Evolutionary conservation across 2,329 filamentous ascomycete species (phyloP).

Genomic region (Aspergillus sp.): DNA sequence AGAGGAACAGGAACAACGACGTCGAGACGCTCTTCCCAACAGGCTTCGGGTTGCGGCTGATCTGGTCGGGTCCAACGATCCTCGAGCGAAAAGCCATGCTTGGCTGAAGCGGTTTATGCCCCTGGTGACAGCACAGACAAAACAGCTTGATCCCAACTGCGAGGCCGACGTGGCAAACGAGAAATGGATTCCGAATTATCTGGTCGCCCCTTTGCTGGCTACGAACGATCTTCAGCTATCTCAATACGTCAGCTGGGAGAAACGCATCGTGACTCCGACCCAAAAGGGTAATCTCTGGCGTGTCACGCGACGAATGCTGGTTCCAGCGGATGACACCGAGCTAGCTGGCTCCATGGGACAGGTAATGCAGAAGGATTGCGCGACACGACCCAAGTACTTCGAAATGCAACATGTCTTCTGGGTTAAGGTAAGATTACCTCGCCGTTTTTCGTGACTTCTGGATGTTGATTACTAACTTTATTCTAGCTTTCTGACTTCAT

Average conservation of each 20-base stretch:
- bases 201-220: slow-evolving; percentile 43
- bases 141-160: slow-evolving; percentile 37
- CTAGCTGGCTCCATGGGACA: slow-evolving; percentile 31
- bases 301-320: slow-evolving; percentile 39
- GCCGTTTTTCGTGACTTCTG: background rate
- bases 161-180: slow-evolving; percentile 33
- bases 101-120: slow-evolving; percentile 44
- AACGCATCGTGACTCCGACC: slow-evolving; percentile 34
- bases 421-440: slow-evolving; percentile 37
- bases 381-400: slow-evolving; percentile 43
- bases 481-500: slow-evolving; percentile 43
- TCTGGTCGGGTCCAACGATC: slow-evolving; percentile 38
- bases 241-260: slow-evolving; percentile 44
- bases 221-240: slow-evolving; percentile 45
- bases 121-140: slow-evolving; percentile 38
- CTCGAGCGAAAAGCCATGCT: slow-evolving; percentile 33
- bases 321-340: slow-evolving; percentile 35
- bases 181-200: slow-evolving; percentile 44
- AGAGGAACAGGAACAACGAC: slow-evolving; percentile 41
- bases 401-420: slow-evolving; percentile 46
- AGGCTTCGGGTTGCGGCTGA: slow-evolving; percentile 40
- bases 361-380: slow-evolving; percentile 35
- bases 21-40: slow-evolving; percentile 41
- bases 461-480: background rate
- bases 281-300: slow-evolving; percentile 44